phyloP scores from a whole-genome alignment of 1,139 yeast species.

The Suhomyces terraborum region DNA sequence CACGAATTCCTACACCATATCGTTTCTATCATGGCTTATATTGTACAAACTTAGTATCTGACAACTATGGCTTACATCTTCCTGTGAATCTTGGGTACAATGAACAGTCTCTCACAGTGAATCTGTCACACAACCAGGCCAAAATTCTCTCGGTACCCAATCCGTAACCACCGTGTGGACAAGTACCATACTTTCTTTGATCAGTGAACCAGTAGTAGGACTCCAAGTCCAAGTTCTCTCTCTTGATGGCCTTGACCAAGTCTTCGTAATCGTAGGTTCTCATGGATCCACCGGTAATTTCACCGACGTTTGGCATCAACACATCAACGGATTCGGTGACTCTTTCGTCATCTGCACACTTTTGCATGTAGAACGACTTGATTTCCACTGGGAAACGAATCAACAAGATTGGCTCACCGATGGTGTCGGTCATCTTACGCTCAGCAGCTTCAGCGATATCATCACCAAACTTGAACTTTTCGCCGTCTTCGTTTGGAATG shows the following conservation, averaged over 20 bases:
- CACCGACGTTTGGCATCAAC: conserved; percentile 98
- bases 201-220: conserved; percentile 96
- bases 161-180: conserved; percentile 99
- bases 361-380: conserved; percentile 97
- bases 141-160: conserved; percentile 96
- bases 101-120: conserved; percentile 96
- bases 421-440: conserved; percentile 95
- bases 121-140: conserved; percentile 97
- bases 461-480: conserved; percentile 92
- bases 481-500: conserved; percentile 91
- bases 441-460: conserved; percentile 99
- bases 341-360: conserved; percentile 84
- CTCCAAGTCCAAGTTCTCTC: conserved; percentile 80
- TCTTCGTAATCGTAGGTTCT: conserved; percentile 85
- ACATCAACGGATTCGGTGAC: conserved; percentile 98
- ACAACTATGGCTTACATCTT: conserved; percentile 82
- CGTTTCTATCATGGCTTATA: conserved; percentile 1
- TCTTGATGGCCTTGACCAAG: conserved; percentile 83
- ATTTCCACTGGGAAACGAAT: conserved; percentile 95
- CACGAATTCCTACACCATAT: neutral
- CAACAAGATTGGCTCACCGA: conserved; percentile 88
- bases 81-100: conserved; percentile 98
- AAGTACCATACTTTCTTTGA: conserved; percentile 94
- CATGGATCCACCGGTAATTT: conserved; percentile 98
- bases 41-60: neutral